Evolutionary conservation across 441 rosid species (phyloP).

Genomic region (Euphorbia schlechtendalii): DNA sequence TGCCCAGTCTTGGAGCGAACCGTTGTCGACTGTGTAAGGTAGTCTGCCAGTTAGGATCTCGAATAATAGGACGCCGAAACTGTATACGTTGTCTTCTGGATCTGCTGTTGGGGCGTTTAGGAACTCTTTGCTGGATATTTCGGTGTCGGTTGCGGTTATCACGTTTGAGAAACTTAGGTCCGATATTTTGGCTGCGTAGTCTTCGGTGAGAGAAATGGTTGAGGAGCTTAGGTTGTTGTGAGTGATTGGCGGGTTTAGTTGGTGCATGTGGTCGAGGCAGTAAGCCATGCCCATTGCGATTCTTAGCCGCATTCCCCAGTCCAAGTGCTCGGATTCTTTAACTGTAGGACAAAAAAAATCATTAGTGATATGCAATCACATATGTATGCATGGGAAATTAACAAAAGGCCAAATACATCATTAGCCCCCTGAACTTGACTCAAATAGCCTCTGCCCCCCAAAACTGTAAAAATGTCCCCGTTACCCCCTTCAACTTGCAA

Average conservation of each 20-base stretch:
- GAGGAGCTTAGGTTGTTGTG: constrained; percentile 56
- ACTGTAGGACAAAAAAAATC: constrained; percentile 42
- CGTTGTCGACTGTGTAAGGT: constrained; percentile 39
- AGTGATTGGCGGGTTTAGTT: constrained; percentile 54
- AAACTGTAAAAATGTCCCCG: no score
- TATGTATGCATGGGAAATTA: no score
- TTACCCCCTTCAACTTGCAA: no score
- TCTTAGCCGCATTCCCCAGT: constrained; percentile 79
- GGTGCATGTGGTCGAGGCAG: constrained; percentile 91
- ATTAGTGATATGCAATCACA: constrained; percentile 8
- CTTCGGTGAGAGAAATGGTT: constrained; percentile 64
- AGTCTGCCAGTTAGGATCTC: constrained; percentile 72
- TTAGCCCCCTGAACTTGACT: no score
- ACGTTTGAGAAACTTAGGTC: constrained; percentile 56
- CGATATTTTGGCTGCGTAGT: constrained; percentile 81
- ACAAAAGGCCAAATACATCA: no score
- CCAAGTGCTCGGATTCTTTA: constrained; percentile 74
- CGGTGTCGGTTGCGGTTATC: constrained; percentile 31
- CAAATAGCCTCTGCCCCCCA: no score
- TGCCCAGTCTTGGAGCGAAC: constrained; percentile 40
- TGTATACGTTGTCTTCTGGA: constrained; percentile 42
- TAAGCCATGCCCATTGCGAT: constrained; percentile 85
- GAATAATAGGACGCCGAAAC: constrained; percentile 56
- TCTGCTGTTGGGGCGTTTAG: constrained; percentile 28
- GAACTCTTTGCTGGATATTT: constrained; percentile 28